These are phyloP conservation scores for Fagopyrum homotropicum DNA, from an alignment of 148 eudicot genomes.

Conservation along the genomic window DNA sequence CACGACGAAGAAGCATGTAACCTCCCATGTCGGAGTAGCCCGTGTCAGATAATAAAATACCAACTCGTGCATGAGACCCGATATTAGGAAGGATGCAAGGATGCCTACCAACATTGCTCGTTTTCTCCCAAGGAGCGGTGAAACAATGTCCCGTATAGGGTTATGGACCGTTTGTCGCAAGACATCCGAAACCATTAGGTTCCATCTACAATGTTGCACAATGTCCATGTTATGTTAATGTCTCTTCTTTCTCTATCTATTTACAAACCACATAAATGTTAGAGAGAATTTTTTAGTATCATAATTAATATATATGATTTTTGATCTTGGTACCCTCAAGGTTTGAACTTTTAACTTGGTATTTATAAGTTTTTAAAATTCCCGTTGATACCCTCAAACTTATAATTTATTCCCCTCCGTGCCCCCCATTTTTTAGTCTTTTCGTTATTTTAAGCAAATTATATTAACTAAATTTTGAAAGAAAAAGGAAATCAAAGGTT, in stretches of 20 bases:
- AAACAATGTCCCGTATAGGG: slow-evolving; percentile 22
- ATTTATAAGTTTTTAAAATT: too few species aligned
- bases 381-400: too few species aligned
- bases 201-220: slow-evolving; percentile 39
- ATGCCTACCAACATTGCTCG: slow-evolving; percentile 13
- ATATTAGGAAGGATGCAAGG: slow-evolving; percentile 38
- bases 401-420: too few species aligned
- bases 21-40: slow-evolving; percentile 57
- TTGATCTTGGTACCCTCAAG: too few species aligned
- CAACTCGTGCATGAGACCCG: slow-evolving; percentile 61
- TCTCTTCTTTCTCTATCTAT: neutral
- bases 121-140: slow-evolving; percentile 18
- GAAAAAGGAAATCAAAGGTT: too few species aligned
- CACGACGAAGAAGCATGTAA: slow-evolving; percentile 49
- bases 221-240: neutral
- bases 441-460: too few species aligned
- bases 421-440: too few species aligned
- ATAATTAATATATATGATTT: too few species aligned
- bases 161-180: slow-evolving; percentile 35
- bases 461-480: too few species aligned
- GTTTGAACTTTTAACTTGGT: too few species aligned
- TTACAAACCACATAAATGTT: neutral
- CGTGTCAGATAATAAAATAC: slow-evolving; percentile 38
- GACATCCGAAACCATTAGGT: slow-evolving; percentile 46
- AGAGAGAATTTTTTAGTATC: too few species aligned